Base-by-base conservation (phyloP, 129 eudicot species). In the Rutidosis leptorrhynchoides region DNA sequence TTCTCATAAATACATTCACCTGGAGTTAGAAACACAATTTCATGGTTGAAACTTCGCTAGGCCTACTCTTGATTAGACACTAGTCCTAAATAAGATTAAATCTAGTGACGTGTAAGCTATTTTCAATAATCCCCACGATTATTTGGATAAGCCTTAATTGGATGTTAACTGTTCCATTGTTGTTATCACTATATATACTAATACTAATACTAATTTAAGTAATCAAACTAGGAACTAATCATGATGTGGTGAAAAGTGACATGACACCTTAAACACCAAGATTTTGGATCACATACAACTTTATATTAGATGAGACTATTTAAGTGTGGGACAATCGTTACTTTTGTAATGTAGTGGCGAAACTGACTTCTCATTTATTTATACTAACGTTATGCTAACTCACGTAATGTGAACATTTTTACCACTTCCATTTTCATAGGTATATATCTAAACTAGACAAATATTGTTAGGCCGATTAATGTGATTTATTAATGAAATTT, bases 181-280 rank as follows among this genome's bases (percentile, higher is more conserved):
- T 11, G 45, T 12, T 8, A 12, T 55, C 29, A 24, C 7, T 55
- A 9, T 20, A n/a, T n/a, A n/a, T n/a, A n/a, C n/a, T n/a, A n/a
- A n/a, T n/a, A n/a, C n/a, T n/a, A n/a, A n/a, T n/a, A 20, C 61
- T 5, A 24, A 55, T 24, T 55, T 23, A n/a, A 53, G n/a, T 40
- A 40, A 40, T 12, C 46, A 11, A 11, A 2, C 16, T 40, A 40
- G 54, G 54, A 6, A 20, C 42, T 68, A 37, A 54, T 35, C 64
- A 51, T 53, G 53, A 28, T 37, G 52, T n/a, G 64, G 28, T 29
- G 8, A 42, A 29, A 28, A 58, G 56, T 64, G 32, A 27, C 53
- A 23, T 46, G 10, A 20, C 57, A 65, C 16, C 27, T 65, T 27
- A 64, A 64, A 67, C 62, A 67, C 33, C 4, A 52, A 52, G 52